Conservation (phyloP, 176 grass and related monocot species). For the Coix lacrymajobi region DNA sequence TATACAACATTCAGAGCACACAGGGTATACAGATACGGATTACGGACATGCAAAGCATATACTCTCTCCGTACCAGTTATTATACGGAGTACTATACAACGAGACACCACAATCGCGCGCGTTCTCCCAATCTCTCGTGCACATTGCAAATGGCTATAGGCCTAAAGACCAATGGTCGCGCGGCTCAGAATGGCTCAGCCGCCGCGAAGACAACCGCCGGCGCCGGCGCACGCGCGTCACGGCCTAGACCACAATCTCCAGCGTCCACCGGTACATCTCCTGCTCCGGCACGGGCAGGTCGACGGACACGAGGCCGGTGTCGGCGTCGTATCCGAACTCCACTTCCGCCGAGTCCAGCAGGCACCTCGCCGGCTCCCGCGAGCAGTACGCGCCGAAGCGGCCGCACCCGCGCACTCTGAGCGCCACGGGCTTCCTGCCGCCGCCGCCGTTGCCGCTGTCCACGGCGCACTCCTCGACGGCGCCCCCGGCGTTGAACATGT, state of each 20-base stretch:
- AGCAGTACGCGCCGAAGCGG: conserved; percentile 65
- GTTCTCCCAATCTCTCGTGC: neutral
- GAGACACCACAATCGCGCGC: neutral
- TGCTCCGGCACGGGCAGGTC: conserved; percentile 57
- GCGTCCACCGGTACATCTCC: conserved; percentile 56
- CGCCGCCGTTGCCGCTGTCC: neutral
- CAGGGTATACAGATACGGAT: neutral
- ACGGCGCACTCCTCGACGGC: conserved; percentile 59
- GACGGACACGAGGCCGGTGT: conserved; percentile 44
- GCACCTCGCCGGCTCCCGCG: conserved; percentile 50
- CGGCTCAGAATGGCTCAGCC: neutral
- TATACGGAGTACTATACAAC: no score
- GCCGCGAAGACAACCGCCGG: neutral
- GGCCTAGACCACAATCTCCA: conserved; percentile 50
- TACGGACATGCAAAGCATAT: conserved; percentile 2
- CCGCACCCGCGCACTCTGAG: conserved; percentile 60
- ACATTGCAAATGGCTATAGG: neutral
- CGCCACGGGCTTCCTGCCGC: neutral
- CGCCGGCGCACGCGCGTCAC: neutral
- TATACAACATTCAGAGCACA: neutral
- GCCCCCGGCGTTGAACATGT: conserved; percentile 90
- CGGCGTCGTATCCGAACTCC: conserved; percentile 40
- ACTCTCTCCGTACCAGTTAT: neutral
- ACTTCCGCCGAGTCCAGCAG: conserved; percentile 38
- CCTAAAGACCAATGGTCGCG: neutral